Evolutionary conservation across 352 stramenopile species (phyloP), one percentile per base, ranked within the genome.

Genomic region (Elongisporangium prolatum): DNA sequence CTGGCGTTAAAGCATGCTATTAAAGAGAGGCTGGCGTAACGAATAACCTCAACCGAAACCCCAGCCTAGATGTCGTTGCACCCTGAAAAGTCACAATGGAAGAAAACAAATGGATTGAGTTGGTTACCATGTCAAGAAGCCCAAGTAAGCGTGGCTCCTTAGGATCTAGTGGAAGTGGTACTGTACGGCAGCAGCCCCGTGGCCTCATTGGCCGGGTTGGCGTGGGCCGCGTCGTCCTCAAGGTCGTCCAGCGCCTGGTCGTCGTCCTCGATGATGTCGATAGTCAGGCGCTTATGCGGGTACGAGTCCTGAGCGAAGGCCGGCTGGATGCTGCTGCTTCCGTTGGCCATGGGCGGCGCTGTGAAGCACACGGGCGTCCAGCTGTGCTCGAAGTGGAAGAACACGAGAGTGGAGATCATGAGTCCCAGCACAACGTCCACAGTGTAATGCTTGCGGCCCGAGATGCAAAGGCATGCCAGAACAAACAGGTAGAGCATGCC

Each of bases 381-480:
- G 54, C 75, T 76, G 67, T 91, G 77, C 61, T 88, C 78, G 24
- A 91, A 91, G 52, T 85, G 80, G 68, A 91, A 91, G 72, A 86
- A 91, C n/a, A 82, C 73, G 14, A 91, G 65, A 48, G 72, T 71
- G 21, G 78, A 78, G 47, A 91, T 70, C 40, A 91, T 71, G 18
- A 87, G 55, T 16, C 80, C 80, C 44, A 91, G 75, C 40, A 88
- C 77, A 6, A 91, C 74, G 60, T 91, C 80, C n/a, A 91, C 80
- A 6, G 81, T 88, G 65, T 91, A 91, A 60, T 91, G 81, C 56
- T 89, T 89, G 58, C 81, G 78, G 14, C 77, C 76, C 16, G 78
- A 71, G 54, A 91, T 80, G 50, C 77, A 88, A 17, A 91, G 61
- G 53, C 50, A 65, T 4, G 75, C 77, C 44, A 89, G 63, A 13